A percentile compares a stretch with the other conserved stretches of the same genome.
Evolutionary conservation across 805 yeast species (phyloP).

Genomic region (Priceomyces medius): DNA sequence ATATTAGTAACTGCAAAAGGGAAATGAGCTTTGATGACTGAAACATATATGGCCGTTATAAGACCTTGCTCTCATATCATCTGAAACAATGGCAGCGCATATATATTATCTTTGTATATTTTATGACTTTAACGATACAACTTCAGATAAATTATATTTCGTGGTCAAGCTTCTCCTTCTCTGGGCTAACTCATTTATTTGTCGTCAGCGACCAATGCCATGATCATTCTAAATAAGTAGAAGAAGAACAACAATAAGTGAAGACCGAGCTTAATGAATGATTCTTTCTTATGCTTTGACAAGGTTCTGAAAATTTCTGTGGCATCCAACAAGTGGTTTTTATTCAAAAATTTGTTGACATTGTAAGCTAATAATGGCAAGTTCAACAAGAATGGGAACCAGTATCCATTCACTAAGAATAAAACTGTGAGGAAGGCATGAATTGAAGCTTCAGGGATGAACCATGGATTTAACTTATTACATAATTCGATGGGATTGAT

Average conservation of each 20-base stretch:
- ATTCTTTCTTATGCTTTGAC: slow-evolving; percentile 88
- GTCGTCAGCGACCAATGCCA: slow-evolving; percentile 79
- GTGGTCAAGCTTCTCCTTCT: not conserved
- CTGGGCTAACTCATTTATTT: not conserved
- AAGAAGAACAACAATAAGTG: slow-evolving; percentile 90
- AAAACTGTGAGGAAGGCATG: slow-evolving; percentile 70
- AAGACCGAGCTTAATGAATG: slow-evolving; percentile 87
- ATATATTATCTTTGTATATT: no score
- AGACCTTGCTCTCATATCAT: no score
- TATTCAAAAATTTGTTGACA: slow-evolving; percentile 71
- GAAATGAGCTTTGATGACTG: not conserved
- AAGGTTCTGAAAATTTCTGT: slow-evolving; percentile 96
- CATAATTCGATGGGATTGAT: slow-evolving; percentile 97
- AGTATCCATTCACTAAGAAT: slow-evolving; percentile 83
- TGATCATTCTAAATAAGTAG: slow-evolving; percentile 93
- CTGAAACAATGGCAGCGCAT: no score
- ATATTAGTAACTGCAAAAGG: not conserved
- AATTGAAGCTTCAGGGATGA: slow-evolving; percentile 84
- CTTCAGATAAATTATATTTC: not conserved
- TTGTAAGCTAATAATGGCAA: slow-evolving; percentile 84
- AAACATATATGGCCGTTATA: not conserved
- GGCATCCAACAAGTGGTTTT: slow-evolving; percentile 88
- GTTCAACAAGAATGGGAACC: slow-evolving; percentile 85
- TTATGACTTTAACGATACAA: not conserved
- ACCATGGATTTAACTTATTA: slow-evolving; percentile 83